Conservation (phyloP, 345 rosid species). For the Boechera retrofracta region DNA sequence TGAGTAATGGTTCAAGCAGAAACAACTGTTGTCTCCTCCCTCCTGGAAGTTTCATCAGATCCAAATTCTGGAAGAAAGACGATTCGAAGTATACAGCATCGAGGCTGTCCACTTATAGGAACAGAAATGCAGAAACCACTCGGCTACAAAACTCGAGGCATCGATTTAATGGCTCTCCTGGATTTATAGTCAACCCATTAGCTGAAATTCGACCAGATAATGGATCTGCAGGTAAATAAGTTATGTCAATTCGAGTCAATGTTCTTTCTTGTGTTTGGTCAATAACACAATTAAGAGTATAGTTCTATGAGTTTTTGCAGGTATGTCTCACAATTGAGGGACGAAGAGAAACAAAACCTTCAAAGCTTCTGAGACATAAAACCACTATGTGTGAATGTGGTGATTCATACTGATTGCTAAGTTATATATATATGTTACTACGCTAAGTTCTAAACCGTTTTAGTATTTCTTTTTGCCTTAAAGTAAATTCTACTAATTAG, state of each 20-base stretch:
- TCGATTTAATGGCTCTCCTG: constrained; percentile 56
- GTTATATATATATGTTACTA: constrained; percentile 11
- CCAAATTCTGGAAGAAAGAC: constrained; percentile 81
- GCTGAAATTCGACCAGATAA: constrained; percentile 64
- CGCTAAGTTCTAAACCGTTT: background rate
- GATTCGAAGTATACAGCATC: constrained; percentile 52
- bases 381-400: constrained; percentile 33
- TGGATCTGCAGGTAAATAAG: constrained; percentile 29
- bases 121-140: constrained; percentile 46
- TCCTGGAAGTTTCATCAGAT: constrained; percentile 64
- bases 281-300: background rate
- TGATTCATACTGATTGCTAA: constrained; percentile 38
- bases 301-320: constrained; percentile 29
- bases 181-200: constrained; percentile 82
- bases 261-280: constrained; percentile 5
- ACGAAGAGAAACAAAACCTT: constrained; percentile 21
- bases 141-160: constrained; percentile 56
- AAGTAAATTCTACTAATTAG: constrained; percentile 16
- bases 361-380: constrained; percentile 16
- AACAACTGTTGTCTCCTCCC: constrained; percentile 80
- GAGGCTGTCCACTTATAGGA: constrained; percentile 52
- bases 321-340: constrained; percentile 30
- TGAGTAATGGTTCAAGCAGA: constrained; percentile 56
- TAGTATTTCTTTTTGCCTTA: constrained; percentile 13
- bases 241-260: background rate